Evolutionary conservation across 1,284 basidiomycete genomes (phyloP).

Genomic region (Farysia itapuensis): DNA sequence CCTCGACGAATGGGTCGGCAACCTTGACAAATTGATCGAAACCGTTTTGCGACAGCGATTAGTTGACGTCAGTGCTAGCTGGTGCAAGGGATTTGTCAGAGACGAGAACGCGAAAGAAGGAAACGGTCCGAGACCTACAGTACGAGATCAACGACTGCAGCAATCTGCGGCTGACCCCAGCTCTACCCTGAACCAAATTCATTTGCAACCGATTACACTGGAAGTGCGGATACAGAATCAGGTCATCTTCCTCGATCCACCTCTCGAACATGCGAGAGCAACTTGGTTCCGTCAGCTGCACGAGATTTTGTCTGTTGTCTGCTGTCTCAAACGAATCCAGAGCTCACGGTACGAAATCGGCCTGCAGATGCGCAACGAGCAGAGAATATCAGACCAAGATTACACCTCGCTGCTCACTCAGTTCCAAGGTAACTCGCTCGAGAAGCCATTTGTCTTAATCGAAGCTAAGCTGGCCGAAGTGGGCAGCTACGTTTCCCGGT

Average conservation of each 20-base stretch:
- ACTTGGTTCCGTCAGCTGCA: constrained; percentile 91
- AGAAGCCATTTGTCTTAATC: constrained; percentile 80
- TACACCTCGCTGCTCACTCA: constrained; percentile 80
- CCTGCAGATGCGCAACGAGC: constrained; percentile 36
- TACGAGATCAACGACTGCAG: constrained; percentile 3
- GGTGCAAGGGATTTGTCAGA: constrained; percentile 76
- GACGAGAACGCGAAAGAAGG: constrained; percentile 3
- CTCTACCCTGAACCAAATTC: too few species aligned
- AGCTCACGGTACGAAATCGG: constrained; percentile 90
- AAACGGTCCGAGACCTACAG: too few species aligned
- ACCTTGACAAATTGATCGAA: constrained; percentile 85
- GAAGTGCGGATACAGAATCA: constrained; percentile 98
- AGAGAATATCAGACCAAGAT: constrained; percentile 22
- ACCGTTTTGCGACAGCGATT: constrained; percentile 77
- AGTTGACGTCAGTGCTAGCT: constrained; percentile 76
- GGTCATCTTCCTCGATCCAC: constrained; percentile 96
- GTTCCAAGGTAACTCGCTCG: constrained; percentile 72
- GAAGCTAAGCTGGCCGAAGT: constrained; percentile 85
- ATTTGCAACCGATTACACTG: constrained; percentile 66
- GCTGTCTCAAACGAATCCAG: constrained; percentile 81
- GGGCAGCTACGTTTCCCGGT: constrained; percentile 88
- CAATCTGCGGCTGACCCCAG: constrained; percentile 7
- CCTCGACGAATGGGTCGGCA: constrained; percentile 90
- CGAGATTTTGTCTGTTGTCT: constrained; percentile 76
- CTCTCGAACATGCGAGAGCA: constrained; percentile 87